Percentiles rank a stretch among this genome's conserved stretches.
phyloP scores from a whole-genome alignment of 1,139 yeast genomes.

The Wickerhamomyces sp. region DNA sequence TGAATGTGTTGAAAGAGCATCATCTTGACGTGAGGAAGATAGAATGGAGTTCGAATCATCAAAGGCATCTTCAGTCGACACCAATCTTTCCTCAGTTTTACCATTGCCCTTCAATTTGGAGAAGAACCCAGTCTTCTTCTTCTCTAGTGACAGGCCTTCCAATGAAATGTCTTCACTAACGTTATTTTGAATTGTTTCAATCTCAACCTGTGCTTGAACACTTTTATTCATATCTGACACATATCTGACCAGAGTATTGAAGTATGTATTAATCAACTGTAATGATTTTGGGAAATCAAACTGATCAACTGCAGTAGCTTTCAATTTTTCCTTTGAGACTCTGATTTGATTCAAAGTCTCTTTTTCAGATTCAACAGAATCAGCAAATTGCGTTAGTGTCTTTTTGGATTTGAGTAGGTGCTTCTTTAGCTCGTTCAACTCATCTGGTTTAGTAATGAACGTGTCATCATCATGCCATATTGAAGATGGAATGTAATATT shows the following conservation, averaged over 20 bases:
- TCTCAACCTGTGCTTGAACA: conserved; percentile 75
- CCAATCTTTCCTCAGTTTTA: conserved; percentile 12
- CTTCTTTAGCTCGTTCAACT: conserved; percentile 60
- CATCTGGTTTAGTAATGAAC: conserved; percentile 56
- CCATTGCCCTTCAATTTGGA: conserved; percentile 25
- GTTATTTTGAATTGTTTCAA: conserved; percentile 83
- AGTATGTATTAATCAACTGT: conserved; percentile 48
- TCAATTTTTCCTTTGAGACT: conserved; percentile 33
- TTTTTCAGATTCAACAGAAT: conserved; percentile 29
- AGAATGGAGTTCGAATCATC: conserved; percentile 17
- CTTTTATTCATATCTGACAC: conserved; percentile 70
- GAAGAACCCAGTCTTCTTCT: conserved; percentile 58
- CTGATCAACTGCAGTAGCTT: conserved; percentile 24
- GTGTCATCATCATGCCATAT: conserved; percentile 97
- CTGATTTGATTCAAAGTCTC: conserved; percentile 29
- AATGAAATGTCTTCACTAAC: conserved; percentile 67
- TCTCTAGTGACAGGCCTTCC: conserved; percentile 32
- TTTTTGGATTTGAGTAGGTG: conserved; percentile 46
- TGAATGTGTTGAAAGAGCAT: conserved; percentile 17
- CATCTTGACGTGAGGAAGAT: conserved; percentile 13
- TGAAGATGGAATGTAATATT: conserved; percentile 78
- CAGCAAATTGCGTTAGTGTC: conserved; percentile 37
- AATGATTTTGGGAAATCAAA: conserved; percentile 44
- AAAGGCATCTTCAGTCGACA: conserved; percentile 11
- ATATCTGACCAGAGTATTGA: conserved; percentile 54